Percentiles rank a stretch among this genome's conserved stretches.
These are phyloP conservation scores for Pythium volutum DNA, from an alignment of 352 stramenopile genomes.

Conservation along the genomic window DNA sequence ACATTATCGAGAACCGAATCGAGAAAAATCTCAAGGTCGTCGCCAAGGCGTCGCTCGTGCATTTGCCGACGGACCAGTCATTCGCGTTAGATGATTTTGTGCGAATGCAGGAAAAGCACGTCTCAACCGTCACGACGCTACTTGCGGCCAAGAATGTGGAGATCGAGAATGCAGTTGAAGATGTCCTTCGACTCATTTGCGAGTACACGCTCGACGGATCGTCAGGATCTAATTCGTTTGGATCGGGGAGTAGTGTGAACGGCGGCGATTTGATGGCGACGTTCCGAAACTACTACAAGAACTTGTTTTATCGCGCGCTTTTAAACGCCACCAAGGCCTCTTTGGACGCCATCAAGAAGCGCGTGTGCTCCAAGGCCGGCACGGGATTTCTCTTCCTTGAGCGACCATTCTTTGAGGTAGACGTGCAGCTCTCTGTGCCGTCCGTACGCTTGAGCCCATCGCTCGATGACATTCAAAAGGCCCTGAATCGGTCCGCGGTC, in stretches of 20 bases:
- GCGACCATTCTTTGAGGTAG: constrained; percentile 97
- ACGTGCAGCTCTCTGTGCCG: constrained; percentile 94
- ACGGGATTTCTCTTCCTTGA: constrained; percentile 81
- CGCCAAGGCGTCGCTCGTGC: constrained; percentile 96
- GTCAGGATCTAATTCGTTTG: constrained; percentile 79
- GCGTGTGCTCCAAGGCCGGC: constrained; percentile 91
- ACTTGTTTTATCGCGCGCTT: constrained; percentile 98
- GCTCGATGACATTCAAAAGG: constrained; percentile 97
- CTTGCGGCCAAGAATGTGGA: constrained; percentile 98
- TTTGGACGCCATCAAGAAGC: constrained; percentile 98
- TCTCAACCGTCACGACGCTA: constrained; percentile 85
- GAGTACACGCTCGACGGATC: constrained; percentile 86
- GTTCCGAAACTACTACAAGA: constrained; percentile 98
- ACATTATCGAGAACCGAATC: constrained; percentile 99
- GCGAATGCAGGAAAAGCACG: constrained; percentile 95
- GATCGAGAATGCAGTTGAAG: constrained; percentile 97
- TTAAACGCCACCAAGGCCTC: constrained; percentile 98
- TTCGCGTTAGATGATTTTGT: constrained; percentile 99
- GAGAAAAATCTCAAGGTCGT: constrained; percentile 99
- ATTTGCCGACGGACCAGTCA: constrained; percentile 94
- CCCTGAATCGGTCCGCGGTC: constrained; percentile 96
- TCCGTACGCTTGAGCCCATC: constrained; percentile 93
- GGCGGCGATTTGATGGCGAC: constrained; percentile 92
- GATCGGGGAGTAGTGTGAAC: constrained; percentile 15
- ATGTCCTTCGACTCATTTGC: constrained; percentile 96